Percentiles rank a stretch among this genome's conserved stretches.
These are phyloP conservation scores for Drechslerella dactyloides DNA, from an alignment of 2,329 filamentous ascomycete genomes.

Conservation along the genomic window DNA sequence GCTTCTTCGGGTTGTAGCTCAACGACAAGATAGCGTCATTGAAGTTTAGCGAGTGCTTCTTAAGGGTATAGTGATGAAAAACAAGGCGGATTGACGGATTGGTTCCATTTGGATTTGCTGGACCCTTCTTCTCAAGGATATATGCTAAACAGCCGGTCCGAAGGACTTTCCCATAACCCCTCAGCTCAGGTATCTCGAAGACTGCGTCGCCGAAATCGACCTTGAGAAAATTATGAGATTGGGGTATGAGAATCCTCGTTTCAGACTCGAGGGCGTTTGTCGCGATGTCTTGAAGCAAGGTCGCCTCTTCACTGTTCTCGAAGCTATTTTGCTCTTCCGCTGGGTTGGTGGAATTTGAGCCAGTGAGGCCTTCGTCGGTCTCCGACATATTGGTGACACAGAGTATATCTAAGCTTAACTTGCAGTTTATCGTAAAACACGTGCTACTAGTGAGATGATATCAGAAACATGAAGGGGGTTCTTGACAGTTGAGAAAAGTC, in stretches of 20 bases:
- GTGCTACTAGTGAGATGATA: no score
- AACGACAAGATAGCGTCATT: not conserved
- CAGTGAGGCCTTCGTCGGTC: no score
- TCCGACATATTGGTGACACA: no score
- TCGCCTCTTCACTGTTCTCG: no score
- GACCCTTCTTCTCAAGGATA: conserved; percentile 1
- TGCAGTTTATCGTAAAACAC: no score
- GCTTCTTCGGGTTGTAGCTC: conserved; percentile 4
- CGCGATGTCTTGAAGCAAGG: no score
- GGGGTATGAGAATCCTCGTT: not conserved
- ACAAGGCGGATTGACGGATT: not conserved
- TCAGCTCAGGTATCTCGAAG: not conserved
- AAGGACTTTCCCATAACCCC: conserved; percentile 1
- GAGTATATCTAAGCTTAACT: no score
- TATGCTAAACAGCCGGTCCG: not conserved
- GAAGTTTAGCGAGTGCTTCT: not conserved
- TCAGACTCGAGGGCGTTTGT: no score
- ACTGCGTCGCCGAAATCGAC: not conserved
- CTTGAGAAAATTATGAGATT: not conserved
- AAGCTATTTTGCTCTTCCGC: no score
- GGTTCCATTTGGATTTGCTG: not conserved
- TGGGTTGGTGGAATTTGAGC: no score
- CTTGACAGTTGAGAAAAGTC: no score
- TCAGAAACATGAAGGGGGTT: no score
- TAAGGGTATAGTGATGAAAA: not conserved